Conservation (phyloP, 2,329 filamentous ascomycete genomes). For the Ceratocystis huliohia region DNA sequence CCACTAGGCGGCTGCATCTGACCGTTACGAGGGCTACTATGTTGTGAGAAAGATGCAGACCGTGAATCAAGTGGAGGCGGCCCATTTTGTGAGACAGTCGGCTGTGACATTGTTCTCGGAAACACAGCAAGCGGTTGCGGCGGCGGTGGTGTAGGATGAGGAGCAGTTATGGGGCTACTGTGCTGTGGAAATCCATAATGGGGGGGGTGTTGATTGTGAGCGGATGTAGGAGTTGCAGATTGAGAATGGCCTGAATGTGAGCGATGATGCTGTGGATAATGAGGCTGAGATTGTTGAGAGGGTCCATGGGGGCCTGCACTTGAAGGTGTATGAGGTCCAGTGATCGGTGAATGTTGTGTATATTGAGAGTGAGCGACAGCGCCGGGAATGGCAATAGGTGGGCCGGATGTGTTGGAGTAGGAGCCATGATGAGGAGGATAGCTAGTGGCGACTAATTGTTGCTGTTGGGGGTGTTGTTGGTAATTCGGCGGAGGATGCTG, state of each 20-base stretch:
- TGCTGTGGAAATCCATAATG: constrained; percentile 33
- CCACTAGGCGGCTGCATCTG: constrained; percentile 5
- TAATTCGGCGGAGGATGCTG: constrained; percentile 22
- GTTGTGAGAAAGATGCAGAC: constrained; percentile 18
- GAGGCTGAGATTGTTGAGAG: constrained; percentile 23
- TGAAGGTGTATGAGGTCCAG: background rate
- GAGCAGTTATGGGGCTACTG: constrained; percentile 39
- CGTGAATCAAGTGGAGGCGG: constrained; percentile 26
- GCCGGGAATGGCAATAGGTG: constrained; percentile 35
- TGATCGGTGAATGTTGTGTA: constrained; percentile 12
- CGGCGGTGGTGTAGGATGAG: constrained; percentile 30
- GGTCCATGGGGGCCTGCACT: constrained; percentile 1
- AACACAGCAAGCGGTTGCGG: background rate
- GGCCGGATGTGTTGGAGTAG: constrained; percentile 36
- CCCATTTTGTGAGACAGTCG: constrained; percentile 41
- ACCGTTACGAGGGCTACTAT: constrained; percentile 9
- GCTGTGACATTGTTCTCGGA: constrained; percentile 40
- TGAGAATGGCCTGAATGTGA: constrained; percentile 46
- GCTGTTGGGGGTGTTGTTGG: constrained; percentile 34
- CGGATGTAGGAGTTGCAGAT: constrained; percentile 48
- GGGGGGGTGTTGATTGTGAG: constrained; percentile 41
- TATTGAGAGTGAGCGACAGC: constrained; percentile 28
- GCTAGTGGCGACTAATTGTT: constrained; percentile 32
- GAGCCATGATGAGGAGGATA: constrained; percentile 28
- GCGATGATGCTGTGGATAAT: constrained; percentile 33